These are phyloP conservation scores for Wakefieldia striispora DNA, from an alignment of 768 basidiomycete genomes.

Conservation along the genomic window DNA sequence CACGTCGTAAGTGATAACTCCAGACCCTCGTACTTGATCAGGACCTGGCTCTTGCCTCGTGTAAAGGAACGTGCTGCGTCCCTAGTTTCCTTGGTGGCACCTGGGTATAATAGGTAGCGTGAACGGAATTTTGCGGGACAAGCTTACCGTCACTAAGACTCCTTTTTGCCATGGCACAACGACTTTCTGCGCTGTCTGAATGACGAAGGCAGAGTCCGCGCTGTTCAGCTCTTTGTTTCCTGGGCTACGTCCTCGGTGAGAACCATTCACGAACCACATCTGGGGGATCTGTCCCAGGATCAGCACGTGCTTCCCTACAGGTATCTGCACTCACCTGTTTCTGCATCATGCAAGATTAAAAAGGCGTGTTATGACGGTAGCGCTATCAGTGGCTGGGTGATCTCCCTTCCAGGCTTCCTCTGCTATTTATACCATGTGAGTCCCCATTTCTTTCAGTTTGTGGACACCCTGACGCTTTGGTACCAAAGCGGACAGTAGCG, in stretches of 20 bases:
- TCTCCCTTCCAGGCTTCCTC: constrained; percentile 5
- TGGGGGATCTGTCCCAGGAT: constrained; percentile 21
- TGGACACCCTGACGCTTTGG: constrained; percentile 4
- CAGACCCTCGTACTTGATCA: constrained; percentile 8
- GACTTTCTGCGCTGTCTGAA: constrained; percentile 23
- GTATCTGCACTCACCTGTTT: constrained; percentile 14
- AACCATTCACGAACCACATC: constrained; percentile 11
- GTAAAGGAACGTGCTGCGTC: constrained; percentile 9
- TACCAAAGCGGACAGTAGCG: constrained; percentile 21
- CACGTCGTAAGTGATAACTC: constrained; percentile 7
- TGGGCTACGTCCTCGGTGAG: constrained; percentile 6
- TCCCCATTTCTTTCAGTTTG: constrained; percentile 1
- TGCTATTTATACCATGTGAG: constrained; percentile 16
- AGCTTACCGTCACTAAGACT: constrained; percentile 20
- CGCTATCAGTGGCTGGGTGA: constrained; percentile 11
- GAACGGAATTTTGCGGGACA: background rate
- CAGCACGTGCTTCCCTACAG: constrained; percentile 25
- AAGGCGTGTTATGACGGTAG: constrained; percentile 23
- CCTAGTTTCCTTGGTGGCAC: constrained; percentile 23
- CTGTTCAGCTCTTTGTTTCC: constrained; percentile 3
- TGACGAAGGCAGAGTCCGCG: constrained; percentile 19
- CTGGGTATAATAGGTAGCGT: constrained; percentile 16
- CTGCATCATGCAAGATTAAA: constrained; percentile 24
- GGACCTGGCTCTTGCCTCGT: constrained; percentile 18
- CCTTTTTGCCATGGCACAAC: constrained; percentile 19